Percentiles rank a stretch among this genome's conserved stretches.
phyloP scores from a whole-genome alignment of 2,329 filamentous ascomycete species.

The Fusarium guadeloupense region DNA sequence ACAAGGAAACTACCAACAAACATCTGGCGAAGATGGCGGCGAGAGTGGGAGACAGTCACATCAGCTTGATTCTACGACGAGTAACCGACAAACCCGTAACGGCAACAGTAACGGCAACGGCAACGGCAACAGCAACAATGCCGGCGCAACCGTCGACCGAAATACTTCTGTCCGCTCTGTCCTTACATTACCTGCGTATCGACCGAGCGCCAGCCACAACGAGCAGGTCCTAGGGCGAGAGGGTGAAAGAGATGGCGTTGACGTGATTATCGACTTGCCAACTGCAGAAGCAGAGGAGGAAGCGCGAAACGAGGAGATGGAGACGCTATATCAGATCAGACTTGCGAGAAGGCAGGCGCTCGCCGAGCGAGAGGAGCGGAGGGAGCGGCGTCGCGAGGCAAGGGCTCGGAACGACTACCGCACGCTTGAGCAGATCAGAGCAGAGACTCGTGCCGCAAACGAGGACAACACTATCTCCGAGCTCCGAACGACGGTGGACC shows the following conservation, averaged over 20 bases:
- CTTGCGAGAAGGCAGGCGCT: conserved; percentile 78
- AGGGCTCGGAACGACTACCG: conserved; percentile 74
- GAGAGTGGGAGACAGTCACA: conserved; percentile 39
- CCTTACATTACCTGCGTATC: conserved; percentile 91
- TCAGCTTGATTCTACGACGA: conserved; percentile 38
- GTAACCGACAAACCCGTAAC: conserved; percentile 20
- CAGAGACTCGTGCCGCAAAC: conserved; percentile 59
- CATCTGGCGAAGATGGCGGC: conserved; percentile 44
- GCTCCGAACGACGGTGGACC: conserved; percentile 63
- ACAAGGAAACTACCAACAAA: conserved; percentile 45
- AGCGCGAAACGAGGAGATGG: conserved; percentile 89
- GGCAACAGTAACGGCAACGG: conserved; percentile 42
- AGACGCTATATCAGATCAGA: conserved; percentile 89
- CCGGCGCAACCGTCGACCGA: conserved; percentile 69
- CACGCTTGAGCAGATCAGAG: conserved; percentile 73
- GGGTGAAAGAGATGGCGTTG: conserved; percentile 90
- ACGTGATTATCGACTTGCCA: conserved; percentile 87
- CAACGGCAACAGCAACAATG: no score
- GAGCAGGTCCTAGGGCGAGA: conserved; percentile 88
- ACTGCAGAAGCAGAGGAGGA: conserved; percentile 81
- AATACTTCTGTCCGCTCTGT: conserved; percentile 91
- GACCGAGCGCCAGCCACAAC: conserved; percentile 73
- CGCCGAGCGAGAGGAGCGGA: conserved; percentile 79
- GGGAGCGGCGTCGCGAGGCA: conserved; percentile 75
- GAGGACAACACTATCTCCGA: conserved; percentile 64